phyloP scores from a whole-genome alignment of 441 rosid species.

The Jatropha multifida region DNA sequence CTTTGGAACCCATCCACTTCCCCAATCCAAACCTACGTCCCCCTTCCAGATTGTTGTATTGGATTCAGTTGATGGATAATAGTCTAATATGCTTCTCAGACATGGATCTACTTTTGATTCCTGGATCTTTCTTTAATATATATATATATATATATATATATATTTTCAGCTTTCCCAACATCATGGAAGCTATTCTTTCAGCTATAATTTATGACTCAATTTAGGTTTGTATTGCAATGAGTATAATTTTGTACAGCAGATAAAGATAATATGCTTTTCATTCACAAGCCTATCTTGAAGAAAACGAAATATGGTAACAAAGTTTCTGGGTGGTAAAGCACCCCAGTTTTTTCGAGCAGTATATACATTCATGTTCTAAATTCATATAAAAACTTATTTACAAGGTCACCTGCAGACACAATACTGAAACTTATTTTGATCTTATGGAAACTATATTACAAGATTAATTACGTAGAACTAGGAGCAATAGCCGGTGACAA shows the following conservation, averaged over 20 bases:
- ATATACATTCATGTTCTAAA: slow-evolving; percentile 6
- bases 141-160: too few species aligned
- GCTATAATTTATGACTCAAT: neutral
- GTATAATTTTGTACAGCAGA: neutral
- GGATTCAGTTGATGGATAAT: slow-evolving; percentile 8
- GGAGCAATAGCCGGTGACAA: slow-evolving; percentile 57
- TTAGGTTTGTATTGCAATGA: too few species aligned
- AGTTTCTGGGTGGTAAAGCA: neutral
- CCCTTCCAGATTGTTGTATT: neutral
- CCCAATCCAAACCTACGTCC: neutral
- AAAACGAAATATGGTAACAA: neutral
- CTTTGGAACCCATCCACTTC: neutral
- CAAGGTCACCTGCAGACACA: slow-evolving; percentile 11
- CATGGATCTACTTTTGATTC: neutral
- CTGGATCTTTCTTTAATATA: too few species aligned
- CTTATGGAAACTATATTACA: slow-evolving; percentile 12
- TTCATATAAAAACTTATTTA: slow-evolving; percentile 14
- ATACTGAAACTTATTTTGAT: slow-evolving; percentile 24
- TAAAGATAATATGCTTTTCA: neutral
- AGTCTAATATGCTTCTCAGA: neutral
- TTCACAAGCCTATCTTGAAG: neutral
- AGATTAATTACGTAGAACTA: slow-evolving; percentile 27
- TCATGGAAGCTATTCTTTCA: neutral
- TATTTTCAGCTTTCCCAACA: neutral
- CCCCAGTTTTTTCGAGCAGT: neutral